Evolutionary conservation across 2,329 filamentous ascomycete genomes (phyloP), one percentile per base, ranked within the genome.

Genomic region (Neopestalotiopsis clavispora): DNA sequence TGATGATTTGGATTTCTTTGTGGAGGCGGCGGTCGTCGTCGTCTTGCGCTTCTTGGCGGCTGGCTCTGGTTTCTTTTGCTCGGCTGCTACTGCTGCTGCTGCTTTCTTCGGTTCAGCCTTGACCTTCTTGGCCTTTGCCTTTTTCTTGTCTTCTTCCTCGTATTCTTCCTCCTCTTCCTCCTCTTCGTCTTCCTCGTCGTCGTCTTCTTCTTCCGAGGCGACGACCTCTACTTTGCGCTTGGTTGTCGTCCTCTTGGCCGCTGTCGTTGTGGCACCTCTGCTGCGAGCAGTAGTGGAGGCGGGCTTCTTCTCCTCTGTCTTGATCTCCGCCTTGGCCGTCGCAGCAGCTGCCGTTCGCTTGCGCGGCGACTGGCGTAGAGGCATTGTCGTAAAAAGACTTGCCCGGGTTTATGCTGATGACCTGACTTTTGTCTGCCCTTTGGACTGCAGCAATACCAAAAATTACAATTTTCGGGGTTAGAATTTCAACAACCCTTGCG

Each of bases 1-100:
- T 30, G 73, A 71, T 67, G 73, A 71, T 67, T 82, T 82, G 12
- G 73, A 72, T 67, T 82, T 82, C 10, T 76, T 76, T 10, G 34
- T 7, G 6, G 34, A 38, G 34, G 34, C 34, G 34, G 34, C 34
- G 70, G 80, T 82, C 13, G 73, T 78, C 72, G 79, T 83, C 13
- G 74, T 78, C 72, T 79, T 83, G 70, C 80, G 79, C 75, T 86
- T 87, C 77, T 86, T 87, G 20, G 38, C 12, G 49, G 68, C 17
- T n/a, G 57, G 57, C 9, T 12, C 32, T 6, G 59, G 69, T 57
- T 42, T 69, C 12, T 28, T 72, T 63, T 68, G 73, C 7, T 65
- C 71, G 12, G 67, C 72, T 70, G 72, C 72, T 66, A 4, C 73
- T 66, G 23, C 23, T 28, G 23, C 23, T 28, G 23, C 23, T 28